Evolutionary conservation across 78 protist species (phyloP).

Genomic region (Dictyostelium capitatum): DNA sequence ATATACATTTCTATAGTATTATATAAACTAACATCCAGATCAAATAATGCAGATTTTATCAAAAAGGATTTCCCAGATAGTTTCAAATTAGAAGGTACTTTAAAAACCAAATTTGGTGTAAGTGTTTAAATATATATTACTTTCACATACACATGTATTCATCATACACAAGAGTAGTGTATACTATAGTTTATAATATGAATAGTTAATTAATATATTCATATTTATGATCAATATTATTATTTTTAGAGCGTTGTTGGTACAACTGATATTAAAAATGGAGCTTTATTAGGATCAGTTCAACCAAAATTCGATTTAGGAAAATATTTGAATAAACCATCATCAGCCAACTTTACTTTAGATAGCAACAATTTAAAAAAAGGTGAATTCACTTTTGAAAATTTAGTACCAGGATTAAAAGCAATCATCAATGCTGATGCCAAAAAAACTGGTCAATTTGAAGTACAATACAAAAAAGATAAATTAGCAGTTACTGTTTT

Average conservation of each 20-base stretch:
- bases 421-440: conserved; percentile 42
- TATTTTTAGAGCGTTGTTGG: conserved; percentile 30
- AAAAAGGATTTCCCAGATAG: conserved; percentile 74
- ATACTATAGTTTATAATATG: too few relatives aligned
- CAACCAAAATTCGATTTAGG: conserved; percentile 43
- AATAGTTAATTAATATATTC: too few relatives aligned
- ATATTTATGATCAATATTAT: background rate
- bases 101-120: conserved; percentile 16
- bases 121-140: background rate
- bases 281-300: conserved; percentile 10
- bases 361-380: conserved; percentile 29
- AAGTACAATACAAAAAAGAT: conserved; percentile 74
- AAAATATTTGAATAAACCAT: background rate
- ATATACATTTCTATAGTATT: background rate
- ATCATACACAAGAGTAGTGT: too few relatives aligned
- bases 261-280: conserved; percentile 2
- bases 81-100: conserved; percentile 38
- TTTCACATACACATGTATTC: too few relatives aligned
- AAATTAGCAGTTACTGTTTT: conserved; percentile 44
- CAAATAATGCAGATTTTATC: conserved; percentile 78
- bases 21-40: too few relatives aligned
- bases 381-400: conserved; percentile 59
- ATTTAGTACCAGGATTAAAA: conserved; percentile 65
- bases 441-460: conserved; percentile 8
- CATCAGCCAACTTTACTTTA: background rate